These are phyloP conservation scores for Galerina marginata DNA, from an alignment of 768 basidiomycete genomes.

Conservation along the genomic window DNA sequence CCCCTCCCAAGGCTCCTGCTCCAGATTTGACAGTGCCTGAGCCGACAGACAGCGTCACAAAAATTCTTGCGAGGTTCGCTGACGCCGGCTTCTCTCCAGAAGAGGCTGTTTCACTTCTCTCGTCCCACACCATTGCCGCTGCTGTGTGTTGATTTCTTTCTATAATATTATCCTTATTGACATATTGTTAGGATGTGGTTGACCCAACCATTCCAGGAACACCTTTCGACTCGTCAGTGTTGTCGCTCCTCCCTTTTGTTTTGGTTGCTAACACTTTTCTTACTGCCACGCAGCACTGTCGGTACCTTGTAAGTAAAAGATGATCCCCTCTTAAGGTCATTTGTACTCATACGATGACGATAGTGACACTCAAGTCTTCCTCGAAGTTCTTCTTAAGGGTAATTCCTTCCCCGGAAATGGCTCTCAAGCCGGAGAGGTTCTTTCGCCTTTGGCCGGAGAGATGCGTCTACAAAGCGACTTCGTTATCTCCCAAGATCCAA, in stretches of 20 bases:
- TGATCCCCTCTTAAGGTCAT: neutral
- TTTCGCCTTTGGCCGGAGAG: constrained; percentile 39
- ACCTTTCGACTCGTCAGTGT: constrained; percentile 37
- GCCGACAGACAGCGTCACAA: constrained; percentile 28
- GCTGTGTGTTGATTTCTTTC: constrained; percentile 14
- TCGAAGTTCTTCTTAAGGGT: constrained; percentile 37
- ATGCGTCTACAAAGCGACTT: constrained; percentile 46
- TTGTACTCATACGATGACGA: neutral
- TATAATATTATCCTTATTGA: neutral
- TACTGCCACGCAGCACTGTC: constrained; percentile 23
- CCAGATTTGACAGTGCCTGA: constrained; percentile 28
- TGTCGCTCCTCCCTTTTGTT: neutral
- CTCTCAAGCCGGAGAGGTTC: constrained; percentile 33
- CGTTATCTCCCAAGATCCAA: constrained; percentile 22
- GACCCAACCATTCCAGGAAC: constrained; percentile 30
- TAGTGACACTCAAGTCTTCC: constrained; percentile 39
- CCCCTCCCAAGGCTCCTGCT: constrained; percentile 25
- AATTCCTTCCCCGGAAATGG: constrained; percentile 16
- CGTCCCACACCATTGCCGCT: constrained; percentile 30
- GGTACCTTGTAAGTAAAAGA: constrained; percentile 23
- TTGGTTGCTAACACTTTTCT: neutral
- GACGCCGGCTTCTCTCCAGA: constrained; percentile 30
- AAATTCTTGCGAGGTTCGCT: constrained; percentile 29
- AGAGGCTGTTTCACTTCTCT: constrained; percentile 29
- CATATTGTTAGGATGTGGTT: constrained; percentile 25